Evolutionary conservation across 495 filamentous ascomycete genomes (phyloP).

Genomic region (Aspergillus haitiensis): DNA sequence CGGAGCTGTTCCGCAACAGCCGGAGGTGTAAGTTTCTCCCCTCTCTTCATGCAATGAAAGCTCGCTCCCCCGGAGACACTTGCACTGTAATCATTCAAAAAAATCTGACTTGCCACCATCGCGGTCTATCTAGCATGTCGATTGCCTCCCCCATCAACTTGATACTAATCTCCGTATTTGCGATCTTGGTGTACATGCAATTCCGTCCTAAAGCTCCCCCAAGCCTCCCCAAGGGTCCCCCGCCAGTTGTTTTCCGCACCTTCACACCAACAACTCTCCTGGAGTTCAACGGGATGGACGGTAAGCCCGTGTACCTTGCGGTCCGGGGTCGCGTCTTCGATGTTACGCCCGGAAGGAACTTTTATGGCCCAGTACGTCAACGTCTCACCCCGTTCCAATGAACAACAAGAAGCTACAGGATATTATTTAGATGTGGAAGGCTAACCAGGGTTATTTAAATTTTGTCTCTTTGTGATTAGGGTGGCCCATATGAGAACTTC

Average conservation of each 20-base stretch:
- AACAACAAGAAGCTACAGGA: neutral
- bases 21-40: constrained; percentile 33
- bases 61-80: neutral
- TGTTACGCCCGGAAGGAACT: constrained; percentile 78
- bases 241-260: constrained; percentile 81
- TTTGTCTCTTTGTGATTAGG: constrained; percentile 33
- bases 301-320: constrained; percentile 76
- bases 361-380: constrained; percentile 73
- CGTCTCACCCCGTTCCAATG: neutral
- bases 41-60: neutral
- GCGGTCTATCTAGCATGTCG: constrained; percentile 44
- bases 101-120: constrained; percentile 2
- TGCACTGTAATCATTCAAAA: neutral
- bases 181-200: constrained; percentile 68
- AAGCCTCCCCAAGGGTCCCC: constrained; percentile 65
- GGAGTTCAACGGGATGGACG: constrained; percentile 80
- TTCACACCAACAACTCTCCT: constrained; percentile 85
- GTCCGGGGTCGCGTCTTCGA: constrained; percentile 87
- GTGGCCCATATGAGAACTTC: constrained; percentile 91
- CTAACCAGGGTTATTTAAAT: neutral
- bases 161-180: constrained; percentile 66
- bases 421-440: neutral
- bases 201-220: constrained; percentile 60
- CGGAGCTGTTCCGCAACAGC: constrained; percentile 25
- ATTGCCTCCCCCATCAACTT: constrained; percentile 79